A percentile compares a stretch with the other conserved stretches of the same genome.
phyloP scores from a whole-genome alignment of 2,329 filamentous ascomycete genomes.

The Fusarium aywerte region DNA sequence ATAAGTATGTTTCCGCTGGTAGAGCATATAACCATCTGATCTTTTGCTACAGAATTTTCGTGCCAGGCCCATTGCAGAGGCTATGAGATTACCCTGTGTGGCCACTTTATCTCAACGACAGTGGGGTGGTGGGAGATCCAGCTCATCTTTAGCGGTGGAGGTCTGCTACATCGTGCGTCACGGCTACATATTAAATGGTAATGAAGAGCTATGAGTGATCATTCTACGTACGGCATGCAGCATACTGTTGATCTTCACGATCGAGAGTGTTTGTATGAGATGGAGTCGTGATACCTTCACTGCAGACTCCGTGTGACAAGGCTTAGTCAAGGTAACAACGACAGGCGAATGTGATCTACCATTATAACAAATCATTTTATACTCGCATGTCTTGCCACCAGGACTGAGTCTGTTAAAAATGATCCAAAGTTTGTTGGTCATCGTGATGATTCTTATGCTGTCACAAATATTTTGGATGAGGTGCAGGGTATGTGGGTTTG shows the following conservation, averaged over 20 bases:
- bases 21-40: neutral
- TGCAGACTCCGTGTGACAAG: neutral
- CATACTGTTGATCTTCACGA: neutral
- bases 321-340: neutral
- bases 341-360: neutral
- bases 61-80: neutral
- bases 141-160: constrained; percentile 8
- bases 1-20: neutral
- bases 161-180: neutral
- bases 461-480: neutral
- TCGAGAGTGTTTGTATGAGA: neutral
- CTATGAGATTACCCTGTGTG: neutral
- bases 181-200: neutral
- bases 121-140: constrained; percentile 7
- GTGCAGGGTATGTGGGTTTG: constrained; percentile 3
- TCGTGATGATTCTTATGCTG: neutral
- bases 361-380: neutral
- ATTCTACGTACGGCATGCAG: neutral
- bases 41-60: neutral
- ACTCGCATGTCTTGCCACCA: neutral
- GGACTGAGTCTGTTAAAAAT: neutral
- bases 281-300: neutral
- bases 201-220: neutral
- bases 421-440: neutral
- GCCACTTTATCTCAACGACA: neutral